phyloP scores from a whole-genome alignment of 257 asterid species.

The Solanum dulcamara region DNA sequence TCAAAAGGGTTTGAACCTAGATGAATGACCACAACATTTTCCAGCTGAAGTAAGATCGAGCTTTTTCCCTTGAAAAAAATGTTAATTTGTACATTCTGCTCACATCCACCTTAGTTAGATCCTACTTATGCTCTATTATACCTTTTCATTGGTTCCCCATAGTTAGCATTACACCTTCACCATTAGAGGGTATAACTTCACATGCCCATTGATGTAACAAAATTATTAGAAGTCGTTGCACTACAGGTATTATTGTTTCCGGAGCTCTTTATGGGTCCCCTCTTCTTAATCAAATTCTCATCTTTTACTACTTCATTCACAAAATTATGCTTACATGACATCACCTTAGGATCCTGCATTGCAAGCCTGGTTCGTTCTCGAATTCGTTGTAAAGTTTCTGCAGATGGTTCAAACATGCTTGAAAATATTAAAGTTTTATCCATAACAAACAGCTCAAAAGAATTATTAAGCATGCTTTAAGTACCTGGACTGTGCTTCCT shows the following conservation, averaged over 20 bases:
- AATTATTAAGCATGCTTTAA: background rate
- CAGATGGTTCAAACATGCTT: conserved; percentile 11
- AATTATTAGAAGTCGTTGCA: background rate
- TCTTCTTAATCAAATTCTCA: background rate
- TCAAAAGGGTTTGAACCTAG: background rate
- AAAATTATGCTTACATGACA: conserved; percentile 61
- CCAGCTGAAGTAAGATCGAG: background rate
- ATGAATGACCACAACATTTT: background rate
- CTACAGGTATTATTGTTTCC: background rate
- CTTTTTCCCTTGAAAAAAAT: background rate
- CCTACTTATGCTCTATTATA: background rate
- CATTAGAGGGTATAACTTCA: background rate
- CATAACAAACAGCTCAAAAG: background rate
- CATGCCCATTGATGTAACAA: background rate
- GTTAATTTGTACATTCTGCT: background rate
- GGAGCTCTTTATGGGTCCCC: background rate
- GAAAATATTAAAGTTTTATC: background rate
- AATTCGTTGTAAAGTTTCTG: conserved; percentile 79
- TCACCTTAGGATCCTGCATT: conserved; percentile 99
- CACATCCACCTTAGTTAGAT: background rate
- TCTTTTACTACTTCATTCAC: background rate
- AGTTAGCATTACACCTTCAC: background rate
- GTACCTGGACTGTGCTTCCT: conserved; percentile 87
- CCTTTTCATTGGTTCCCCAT: background rate
- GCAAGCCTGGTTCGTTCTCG: conserved; percentile 85